Percentiles rank a stretch among this genome's conserved stretches.
These are phyloP conservation scores for Xylaria sp. DNA, from an alignment of 2,329 filamentous ascomycete species.

Conservation along the genomic window DNA sequence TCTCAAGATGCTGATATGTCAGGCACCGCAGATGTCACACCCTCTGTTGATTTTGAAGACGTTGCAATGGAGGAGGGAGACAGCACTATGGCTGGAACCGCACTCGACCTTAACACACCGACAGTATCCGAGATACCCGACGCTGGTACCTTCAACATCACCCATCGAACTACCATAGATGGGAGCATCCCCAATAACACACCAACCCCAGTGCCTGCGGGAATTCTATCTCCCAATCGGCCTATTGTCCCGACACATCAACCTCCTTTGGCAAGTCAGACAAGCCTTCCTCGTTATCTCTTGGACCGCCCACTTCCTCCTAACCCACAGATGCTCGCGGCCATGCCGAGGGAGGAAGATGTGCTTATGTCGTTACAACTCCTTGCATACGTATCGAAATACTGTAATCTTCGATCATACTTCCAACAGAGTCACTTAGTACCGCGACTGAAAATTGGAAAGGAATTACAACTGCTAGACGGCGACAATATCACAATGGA, in stretches of 20 bases:
- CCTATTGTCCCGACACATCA: constrained; percentile 78
- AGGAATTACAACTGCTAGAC: constrained; percentile 83
- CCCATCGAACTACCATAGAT: constrained; percentile 83
- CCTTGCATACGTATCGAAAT: constrained; percentile 97
- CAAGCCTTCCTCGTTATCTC: constrained; percentile 81
- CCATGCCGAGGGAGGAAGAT: constrained; percentile 96
- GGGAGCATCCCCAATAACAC: constrained; percentile 82
- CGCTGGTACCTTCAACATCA: constrained; percentile 92
- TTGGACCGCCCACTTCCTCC: constrained; percentile 77
- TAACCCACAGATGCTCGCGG: constrained; percentile 79
- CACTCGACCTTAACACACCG: constrained; percentile 78
- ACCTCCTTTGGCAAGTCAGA: constrained; percentile 72
- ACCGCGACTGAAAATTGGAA: constrained; percentile 87
- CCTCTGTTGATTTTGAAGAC: constrained; percentile 85
- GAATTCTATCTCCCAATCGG: constrained; percentile 79
- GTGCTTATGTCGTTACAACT: constrained; percentile 98
- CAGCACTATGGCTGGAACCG: constrained; percentile 78
- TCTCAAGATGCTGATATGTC: constrained; percentile 81
- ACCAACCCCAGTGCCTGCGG: constrained; percentile 70
- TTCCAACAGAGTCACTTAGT: constrained; percentile 96
- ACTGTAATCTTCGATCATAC: constrained; percentile 94
- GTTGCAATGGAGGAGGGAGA: constrained; percentile 83
- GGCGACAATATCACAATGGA: constrained; percentile 65
- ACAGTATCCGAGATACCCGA: constrained; percentile 87
- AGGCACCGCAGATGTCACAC: constrained; percentile 81